A percentile compares a stretch with the other conserved stretches of the same genome.
Conservation (phyloP, 805 yeast genomes). For the Ogataea chonburiensis region DNA sequence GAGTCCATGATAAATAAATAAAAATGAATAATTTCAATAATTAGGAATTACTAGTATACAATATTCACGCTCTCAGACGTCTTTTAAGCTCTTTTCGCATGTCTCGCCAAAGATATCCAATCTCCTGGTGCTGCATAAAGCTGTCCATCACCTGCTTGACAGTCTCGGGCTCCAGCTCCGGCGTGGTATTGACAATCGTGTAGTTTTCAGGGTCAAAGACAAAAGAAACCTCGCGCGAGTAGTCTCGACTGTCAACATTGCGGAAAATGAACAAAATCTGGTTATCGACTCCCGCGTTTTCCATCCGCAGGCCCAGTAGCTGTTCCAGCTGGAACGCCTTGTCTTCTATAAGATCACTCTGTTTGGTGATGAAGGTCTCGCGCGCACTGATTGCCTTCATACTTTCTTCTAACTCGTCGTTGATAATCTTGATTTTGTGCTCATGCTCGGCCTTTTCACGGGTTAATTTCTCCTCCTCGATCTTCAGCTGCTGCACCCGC, state of each 20-base stretch:
- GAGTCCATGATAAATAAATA: slow-evolving; percentile 5
- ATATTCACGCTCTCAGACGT: slow-evolving; percentile 6
- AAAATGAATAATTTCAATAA: slow-evolving; percentile 1
- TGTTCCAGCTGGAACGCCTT: slow-evolving; percentile 45
- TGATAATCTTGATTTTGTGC: slow-evolving; percentile 31
- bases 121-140: slow-evolving; percentile 31
- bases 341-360: slow-evolving; percentile 39
- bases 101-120: slow-evolving; percentile 35
- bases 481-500: slow-evolving; percentile 40
- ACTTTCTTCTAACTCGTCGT: slow-evolving; percentile 25
- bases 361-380: slow-evolving; percentile 36
- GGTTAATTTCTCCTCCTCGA: slow-evolving; percentile 36
- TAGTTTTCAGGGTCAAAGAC: slow-evolving; percentile 41
- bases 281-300: slow-evolving; percentile 37
- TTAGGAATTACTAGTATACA: slow-evolving; percentile 7
- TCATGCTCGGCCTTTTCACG: slow-evolving; percentile 28
- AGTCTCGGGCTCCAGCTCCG: slow-evolving; percentile 30
- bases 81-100: slow-evolving; percentile 30
- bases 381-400: slow-evolving; percentile 27
- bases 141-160: slow-evolving; percentile 19
- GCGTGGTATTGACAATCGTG: slow-evolving; percentile 36
- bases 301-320: slow-evolving; percentile 47
- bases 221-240: slow-evolving; percentile 43
- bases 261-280: slow-evolving; percentile 41
- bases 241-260: slow-evolving; percentile 47